A percentile compares a stretch with the other conserved stretches of the same genome.
Evolutionary conservation across 129 eudicot genomes (phyloP).

Genomic region (Tanacetum coccineum): DNA sequence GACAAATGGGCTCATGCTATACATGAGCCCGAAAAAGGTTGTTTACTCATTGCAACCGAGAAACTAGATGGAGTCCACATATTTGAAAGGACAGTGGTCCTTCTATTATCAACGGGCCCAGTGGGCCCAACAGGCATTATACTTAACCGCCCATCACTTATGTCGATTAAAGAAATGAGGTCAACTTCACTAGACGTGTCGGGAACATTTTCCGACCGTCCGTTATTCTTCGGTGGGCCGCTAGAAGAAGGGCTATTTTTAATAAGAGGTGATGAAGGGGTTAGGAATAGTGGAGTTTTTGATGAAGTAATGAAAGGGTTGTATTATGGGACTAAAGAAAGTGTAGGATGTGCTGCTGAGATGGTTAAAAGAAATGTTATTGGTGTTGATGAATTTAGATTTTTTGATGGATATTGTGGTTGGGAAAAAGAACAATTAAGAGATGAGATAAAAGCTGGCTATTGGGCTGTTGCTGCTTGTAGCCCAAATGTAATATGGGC

Average conservation of each 20-base stretch:
- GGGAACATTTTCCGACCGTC: constrained; percentile 61
- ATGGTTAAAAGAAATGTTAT: constrained; percentile 79
- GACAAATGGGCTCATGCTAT: constrained; percentile 89
- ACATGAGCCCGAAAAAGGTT: constrained; percentile 91
- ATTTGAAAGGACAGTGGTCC: constrained; percentile 83
- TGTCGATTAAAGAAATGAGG: constrained; percentile 88
- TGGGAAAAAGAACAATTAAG: constrained; percentile 80
- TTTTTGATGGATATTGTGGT: constrained; percentile 97
- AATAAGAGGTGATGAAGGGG: constrained; percentile 54
- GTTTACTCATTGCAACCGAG: constrained; percentile 75
- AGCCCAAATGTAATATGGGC: constrained; percentile 79
- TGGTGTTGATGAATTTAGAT: constrained; percentile 59
- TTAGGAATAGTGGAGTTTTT: constrained; percentile 67
- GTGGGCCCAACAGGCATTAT: constrained; percentile 82
- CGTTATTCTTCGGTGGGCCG: constrained; percentile 88
- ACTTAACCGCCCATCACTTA: constrained; percentile 88
- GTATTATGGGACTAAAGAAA: constrained; percentile 72
- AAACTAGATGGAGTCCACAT: constrained; percentile 97
- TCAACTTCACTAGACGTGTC: constrained; percentile 50
- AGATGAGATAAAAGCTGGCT: constrained; percentile 79
- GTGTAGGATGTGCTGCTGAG: constrained; percentile 86
- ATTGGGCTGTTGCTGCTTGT: constrained; percentile 88
- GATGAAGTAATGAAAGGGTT: constrained; percentile 86
- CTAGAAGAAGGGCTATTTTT: constrained; percentile 76
- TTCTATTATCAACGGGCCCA: constrained; percentile 64